phyloP scores from a whole-genome alignment of 2,329 filamentous ascomycete genomes.

The Cladophialophora bantiana region DNA sequence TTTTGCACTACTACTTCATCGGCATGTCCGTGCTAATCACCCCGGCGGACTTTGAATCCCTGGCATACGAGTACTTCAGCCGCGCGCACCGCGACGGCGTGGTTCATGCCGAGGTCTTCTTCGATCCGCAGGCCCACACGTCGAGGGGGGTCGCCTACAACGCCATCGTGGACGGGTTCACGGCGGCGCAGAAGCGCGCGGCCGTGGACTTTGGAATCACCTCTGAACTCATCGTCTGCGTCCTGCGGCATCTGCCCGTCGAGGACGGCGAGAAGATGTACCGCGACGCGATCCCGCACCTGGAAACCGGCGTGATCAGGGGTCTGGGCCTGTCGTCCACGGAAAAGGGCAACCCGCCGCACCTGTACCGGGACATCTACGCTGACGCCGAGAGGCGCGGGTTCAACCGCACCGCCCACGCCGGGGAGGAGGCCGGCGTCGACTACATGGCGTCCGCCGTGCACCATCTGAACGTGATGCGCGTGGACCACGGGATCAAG shows the following conservation, averaged over 20 bases:
- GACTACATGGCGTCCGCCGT: conserved; percentile 70
- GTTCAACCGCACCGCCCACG: conserved; percentile 73
- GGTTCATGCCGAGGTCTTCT: conserved; percentile 78
- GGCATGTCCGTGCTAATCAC: conserved; percentile 74
- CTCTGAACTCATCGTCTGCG: conserved; percentile 73
- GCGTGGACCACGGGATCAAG: conserved; percentile 78
- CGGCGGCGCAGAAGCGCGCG: conserved; percentile 66
- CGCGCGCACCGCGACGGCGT: conserved; percentile 70
- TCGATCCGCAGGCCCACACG: conserved; percentile 79
- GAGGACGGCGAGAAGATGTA: conserved; percentile 34
- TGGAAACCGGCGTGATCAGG: conserved; percentile 60
- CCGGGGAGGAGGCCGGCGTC: conserved; percentile 75
- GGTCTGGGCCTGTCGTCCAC: conserved; percentile 75
- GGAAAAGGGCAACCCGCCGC: conserved; percentile 62
- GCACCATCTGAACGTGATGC: conserved; percentile 65
- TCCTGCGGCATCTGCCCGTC: conserved; percentile 60
- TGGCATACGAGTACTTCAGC: conserved; percentile 75
- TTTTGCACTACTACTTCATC: conserved; percentile 79
- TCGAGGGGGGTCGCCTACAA: conserved; percentile 68
- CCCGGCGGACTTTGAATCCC: conserved; percentile 71
- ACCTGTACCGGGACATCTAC: conserved; percentile 69
- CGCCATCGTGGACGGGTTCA: conserved; percentile 70
- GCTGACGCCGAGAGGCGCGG: conserved; percentile 59
- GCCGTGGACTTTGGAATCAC: conserved; percentile 68
- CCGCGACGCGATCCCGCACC: conserved; percentile 44